Percentiles rank a stretch among this genome's conserved stretches.
Evolutionary conservation across 2,329 filamentous ascomycete species (phyloP).

Genomic region (Pseudogymnoascus pannorum): DNA sequence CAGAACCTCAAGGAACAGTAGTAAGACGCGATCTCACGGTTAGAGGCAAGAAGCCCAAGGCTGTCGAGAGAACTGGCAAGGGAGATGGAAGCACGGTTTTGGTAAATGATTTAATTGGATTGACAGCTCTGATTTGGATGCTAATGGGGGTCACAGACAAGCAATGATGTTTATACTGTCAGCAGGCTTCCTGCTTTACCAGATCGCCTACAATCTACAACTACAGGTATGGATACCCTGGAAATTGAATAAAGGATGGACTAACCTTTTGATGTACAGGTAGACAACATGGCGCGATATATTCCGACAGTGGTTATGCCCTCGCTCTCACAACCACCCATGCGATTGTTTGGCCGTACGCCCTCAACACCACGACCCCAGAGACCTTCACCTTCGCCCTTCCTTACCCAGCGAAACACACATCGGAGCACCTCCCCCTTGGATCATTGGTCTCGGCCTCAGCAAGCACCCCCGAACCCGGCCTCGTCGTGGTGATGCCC

Average conservation of each 20-base stretch:
- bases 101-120: constrained; percentile 37
- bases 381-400: constrained; percentile 76
- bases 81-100: constrained; percentile 61
- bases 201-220: constrained; percentile 62
- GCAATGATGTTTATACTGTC: constrained; percentile 76
- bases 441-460: constrained; percentile 76
- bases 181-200: constrained; percentile 79
- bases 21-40: constrained; percentile 45
- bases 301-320: constrained; percentile 62
- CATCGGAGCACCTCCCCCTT: constrained; percentile 67
- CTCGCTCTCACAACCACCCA: constrained; percentile 73
- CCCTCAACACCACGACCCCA: constrained; percentile 56
- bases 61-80: constrained; percentile 59
- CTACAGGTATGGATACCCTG: constrained; percentile 47
- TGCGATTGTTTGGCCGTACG: constrained; percentile 88
- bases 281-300: constrained; percentile 58
- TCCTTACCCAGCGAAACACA: constrained; percentile 61
- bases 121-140: constrained; percentile 7
- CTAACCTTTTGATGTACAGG: constrained; percentile 35
- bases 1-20: constrained; percentile 20
- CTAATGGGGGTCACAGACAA: constrained; percentile 51
- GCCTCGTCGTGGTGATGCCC: constrained; percentile 79
- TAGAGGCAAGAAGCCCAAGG: constrained; percentile 55
- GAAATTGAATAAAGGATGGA: not conserved
- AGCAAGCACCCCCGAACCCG: constrained; percentile 70